Evolutionary conservation across 352 stramenopile species (phyloP), one percentile per base, ranked within the genome.

Genomic region (Globisporangium okanoganense): DNA sequence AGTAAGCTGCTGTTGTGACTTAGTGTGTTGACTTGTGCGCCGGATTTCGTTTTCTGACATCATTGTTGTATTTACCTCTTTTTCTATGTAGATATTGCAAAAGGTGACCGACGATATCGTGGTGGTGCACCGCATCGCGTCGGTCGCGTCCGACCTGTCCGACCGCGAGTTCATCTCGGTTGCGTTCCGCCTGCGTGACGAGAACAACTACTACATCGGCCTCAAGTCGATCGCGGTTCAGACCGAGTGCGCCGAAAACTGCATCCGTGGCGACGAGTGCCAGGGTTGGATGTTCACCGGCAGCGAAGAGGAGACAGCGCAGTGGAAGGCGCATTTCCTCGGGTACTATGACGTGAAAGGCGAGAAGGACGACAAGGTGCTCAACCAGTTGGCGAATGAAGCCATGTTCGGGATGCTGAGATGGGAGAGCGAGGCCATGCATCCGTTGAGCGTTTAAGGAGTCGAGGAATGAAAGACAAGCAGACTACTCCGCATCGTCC

Each of bases 211-310:
- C 68, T 90, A 80, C 60, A 81, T 93, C 16, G 83, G 83, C 1
- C 58, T 88, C 35, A 93, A 93, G 58, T 86, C 83, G 10, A 90
- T 91, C 54, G 62, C 70, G 5, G 79, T 91, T 24, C 77, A 90
- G 67, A 85, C 81, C 8, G 78, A 88, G 68, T 80, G 67, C 59
- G 78, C 77, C 31, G 79, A 91, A 58, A 91, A 90, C 62, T 90
- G 79, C 65, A 88, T 88, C 56, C 83, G 83, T 61, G 81, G 76
- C n/a, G 81, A 93, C 35, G 83, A 93, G 62, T 90, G 79, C 49
- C 81, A 91, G 48, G 83, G 81, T 7, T 93, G 83, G 83, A 93
- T 90, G 81, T 93, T 93, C 29, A 79, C 85, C n/a, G 79, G 79
- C 45, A 72, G 71, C 2, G 73, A 85, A 41, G 78, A 90, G 36